These are phyloP conservation scores for Syzygium malaccense DNA, from an alignment of 441 rosid species.

Conservation along the genomic window DNA sequence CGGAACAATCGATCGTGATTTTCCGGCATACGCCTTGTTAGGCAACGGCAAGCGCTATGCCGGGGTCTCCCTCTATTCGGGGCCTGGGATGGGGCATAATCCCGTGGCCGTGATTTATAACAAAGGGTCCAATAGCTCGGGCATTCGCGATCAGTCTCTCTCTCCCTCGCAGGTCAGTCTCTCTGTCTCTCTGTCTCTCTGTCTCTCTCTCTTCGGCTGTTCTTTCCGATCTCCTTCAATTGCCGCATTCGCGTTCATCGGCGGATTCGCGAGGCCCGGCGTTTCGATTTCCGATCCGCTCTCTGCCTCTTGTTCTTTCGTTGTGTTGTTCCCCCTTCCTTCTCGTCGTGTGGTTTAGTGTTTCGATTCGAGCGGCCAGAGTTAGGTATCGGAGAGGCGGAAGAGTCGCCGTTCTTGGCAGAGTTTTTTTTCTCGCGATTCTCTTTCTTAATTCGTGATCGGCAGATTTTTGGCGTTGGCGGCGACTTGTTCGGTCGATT, in stretches of 20 bases:
- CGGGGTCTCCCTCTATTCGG: conserved; percentile 81
- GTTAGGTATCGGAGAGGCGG: neutral
- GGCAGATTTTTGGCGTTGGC: neutral
- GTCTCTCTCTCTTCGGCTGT: neutral
- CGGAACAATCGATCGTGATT: conserved; percentile 79
- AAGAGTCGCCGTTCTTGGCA: neutral
- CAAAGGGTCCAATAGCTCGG: conserved; percentile 32
- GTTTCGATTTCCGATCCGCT: neutral
- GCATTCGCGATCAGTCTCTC: neutral
- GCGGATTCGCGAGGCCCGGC: neutral
- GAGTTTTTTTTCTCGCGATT: neutral
- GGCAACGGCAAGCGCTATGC: conserved; percentile 35
- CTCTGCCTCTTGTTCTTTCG: neutral
- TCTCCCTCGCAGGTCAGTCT: neutral
- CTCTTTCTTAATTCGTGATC: neutral
- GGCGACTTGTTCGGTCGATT: neutral
- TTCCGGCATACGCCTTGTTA: conserved; percentile 58
- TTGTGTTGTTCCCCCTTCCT: neutral
- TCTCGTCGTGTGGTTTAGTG: neutral
- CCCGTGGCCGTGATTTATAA: conserved; percentile 46
- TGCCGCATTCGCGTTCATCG: neutral
- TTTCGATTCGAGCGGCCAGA: neutral
- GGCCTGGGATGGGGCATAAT: conserved; percentile 55
- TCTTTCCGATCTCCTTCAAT: neutral
- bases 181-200: neutral